Base-by-base conservation (phyloP, 345 rosid genomes). In the Aquilaria malaccensis region DNA sequence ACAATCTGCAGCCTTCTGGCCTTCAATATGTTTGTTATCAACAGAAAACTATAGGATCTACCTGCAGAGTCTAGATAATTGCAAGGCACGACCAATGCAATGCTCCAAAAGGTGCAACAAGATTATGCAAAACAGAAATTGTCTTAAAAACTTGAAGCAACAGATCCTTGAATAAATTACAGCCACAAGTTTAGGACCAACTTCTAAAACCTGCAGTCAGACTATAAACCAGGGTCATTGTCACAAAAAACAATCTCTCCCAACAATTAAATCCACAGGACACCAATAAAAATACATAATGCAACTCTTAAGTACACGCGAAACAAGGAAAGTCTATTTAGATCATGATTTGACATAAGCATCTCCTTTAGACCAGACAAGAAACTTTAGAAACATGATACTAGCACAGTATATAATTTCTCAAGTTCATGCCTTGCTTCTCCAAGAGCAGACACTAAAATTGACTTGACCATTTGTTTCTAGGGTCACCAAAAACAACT, bases 191-290 rank as follows among this genome's bases (percentile, higher is more conserved):
- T 51, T 60, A 71, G 45, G 59, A 52, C 60, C 59, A 61, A 71
- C 52, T 58, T 67, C 52, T 63, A 65, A 59, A 72, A 73, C 84
- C 87, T 86, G 89, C 87, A 81, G 60, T 74, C n/a, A 61, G 30
- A 66, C 41, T 70, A 73, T 45, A 74, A 60, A 66, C 66, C 65
- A 64, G 31, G 56, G 53, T 61, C 30, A 41, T 47, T 9, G 60
- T 75, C 65, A 65, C 52, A 7, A 45, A 22, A 48, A 45, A 66
- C 51, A n/a, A 53, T 32, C 48, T 52, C 54, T 49, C 57, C 48
- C 7, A 43, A 54, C 56, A 58, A 31, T 46, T 66, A 33, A 50
- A 10, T 31, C 13, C 50, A 9, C 31, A 55, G 0, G 9, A 14
- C 10, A 32, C 7, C 29, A 55, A 45, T 13, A 50, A 52, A 11